Conservation (phyloP, 805 yeast genomes). For the Yarrowia divulgata region DNA sequence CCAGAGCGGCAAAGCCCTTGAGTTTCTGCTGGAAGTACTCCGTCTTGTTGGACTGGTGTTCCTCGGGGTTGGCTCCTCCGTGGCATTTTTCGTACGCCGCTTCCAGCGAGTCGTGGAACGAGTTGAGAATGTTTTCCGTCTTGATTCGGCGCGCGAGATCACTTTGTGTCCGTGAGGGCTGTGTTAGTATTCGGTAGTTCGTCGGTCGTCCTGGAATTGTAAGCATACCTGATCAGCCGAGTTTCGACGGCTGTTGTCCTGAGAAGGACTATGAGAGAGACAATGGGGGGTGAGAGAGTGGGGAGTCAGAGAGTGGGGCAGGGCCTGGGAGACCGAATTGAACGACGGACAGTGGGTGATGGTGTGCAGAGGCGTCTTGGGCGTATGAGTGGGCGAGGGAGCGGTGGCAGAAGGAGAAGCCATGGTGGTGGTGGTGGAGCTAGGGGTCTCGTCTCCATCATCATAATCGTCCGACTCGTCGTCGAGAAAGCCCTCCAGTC, state of each 20-base stretch:
- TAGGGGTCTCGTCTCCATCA: too few species aligned
- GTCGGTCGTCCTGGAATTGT: too few species aligned
- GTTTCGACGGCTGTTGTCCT: neutral
- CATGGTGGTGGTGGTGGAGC: neutral
- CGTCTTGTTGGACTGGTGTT: constrained; percentile 26
- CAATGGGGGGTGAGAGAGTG: neutral
- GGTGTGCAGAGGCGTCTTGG: neutral
- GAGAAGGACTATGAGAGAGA: neutral
- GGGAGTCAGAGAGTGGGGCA: neutral
- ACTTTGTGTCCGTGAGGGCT: constrained; percentile 34
- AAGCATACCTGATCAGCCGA: constrained; percentile 16
- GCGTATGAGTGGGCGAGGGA: neutral
- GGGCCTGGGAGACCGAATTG: neutral
- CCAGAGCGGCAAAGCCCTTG: constrained; percentile 36
- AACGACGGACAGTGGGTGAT: neutral
- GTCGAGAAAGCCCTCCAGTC: constrained; percentile 7
- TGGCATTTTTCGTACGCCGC: constrained; percentile 38
- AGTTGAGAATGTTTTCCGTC: constrained; percentile 34
- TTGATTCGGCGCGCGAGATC: constrained; percentile 25
- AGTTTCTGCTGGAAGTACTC: constrained; percentile 38
- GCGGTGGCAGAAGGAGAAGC: neutral
- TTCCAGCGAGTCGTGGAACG: constrained; percentile 38
- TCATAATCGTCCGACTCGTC: constrained; percentile 3
- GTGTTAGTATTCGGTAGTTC: too few species aligned
- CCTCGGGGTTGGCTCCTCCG: constrained; percentile 36